Percentiles rank a stretch among this genome's conserved stretches.
Conservation (phyloP, 805 yeast genomes). For the Nadsonia fulvescens region DNA sequence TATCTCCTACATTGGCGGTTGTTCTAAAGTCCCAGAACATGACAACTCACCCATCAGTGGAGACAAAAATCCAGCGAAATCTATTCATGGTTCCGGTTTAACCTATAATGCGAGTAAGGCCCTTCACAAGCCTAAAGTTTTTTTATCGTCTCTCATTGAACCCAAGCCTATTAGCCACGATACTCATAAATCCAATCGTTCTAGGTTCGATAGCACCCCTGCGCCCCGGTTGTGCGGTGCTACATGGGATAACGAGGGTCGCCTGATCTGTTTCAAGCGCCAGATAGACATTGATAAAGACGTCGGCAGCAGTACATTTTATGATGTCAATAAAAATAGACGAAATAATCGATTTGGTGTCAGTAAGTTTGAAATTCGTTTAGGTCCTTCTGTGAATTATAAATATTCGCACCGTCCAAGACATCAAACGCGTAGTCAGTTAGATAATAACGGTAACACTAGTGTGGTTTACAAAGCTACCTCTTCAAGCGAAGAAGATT, state of each 20-base stretch:
- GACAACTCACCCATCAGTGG: background rate
- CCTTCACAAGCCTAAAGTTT: background rate
- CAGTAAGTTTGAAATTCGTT: no score
- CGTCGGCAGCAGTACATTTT: constrained; percentile 2
- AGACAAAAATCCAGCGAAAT: background rate
- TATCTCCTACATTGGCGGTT: no score
- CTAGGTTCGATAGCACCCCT: constrained; percentile 58
- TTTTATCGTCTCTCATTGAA: background rate
- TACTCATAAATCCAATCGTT: constrained; percentile 2
- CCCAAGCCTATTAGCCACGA: background rate
- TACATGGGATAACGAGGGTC: constrained; percentile 64
- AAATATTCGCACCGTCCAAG: no score
- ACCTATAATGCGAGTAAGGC: no score
- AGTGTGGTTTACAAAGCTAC: no score
- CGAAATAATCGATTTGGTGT: no score
- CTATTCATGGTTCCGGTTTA: no score
- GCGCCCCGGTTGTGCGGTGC: constrained; percentile 92
- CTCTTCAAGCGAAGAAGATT: no score
- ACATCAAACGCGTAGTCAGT: no score
- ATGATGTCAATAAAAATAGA: constrained; percentile 8
- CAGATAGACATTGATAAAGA: constrained; percentile 10
- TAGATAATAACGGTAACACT: no score
- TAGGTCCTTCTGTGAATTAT: no score
- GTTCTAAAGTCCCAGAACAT: constrained; percentile 5
- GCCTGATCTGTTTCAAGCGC: constrained; percentile 50